A percentile compares a stretch with the other conserved stretches of the same genome.
phyloP scores from a whole-genome alignment of 768 basidiomycete genomes.

The Leccinum ochraceum region DNA sequence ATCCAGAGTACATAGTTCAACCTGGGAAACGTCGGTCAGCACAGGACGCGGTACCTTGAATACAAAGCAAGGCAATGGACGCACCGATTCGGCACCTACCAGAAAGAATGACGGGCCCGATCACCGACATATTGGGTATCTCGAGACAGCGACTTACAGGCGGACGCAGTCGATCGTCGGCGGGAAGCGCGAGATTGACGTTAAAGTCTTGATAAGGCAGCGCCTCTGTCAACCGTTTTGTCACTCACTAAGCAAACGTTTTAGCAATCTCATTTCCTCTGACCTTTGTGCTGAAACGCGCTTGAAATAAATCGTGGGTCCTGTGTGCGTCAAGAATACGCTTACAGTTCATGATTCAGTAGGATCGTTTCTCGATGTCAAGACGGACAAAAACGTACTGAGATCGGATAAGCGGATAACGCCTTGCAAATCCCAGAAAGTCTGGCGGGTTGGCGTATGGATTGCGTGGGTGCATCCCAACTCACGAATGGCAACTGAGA shows the following conservation, averaged over 20 bases:
- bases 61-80: not conserved
- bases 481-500: not conserved
- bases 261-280: no score
- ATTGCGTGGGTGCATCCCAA: not conserved
- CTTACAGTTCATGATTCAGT: no score
- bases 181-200: no score
- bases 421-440: conserved; percentile 57
- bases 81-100: conserved; percentile 73
- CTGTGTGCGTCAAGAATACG: no score
- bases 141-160: conserved; percentile 54
- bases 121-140: not conserved
- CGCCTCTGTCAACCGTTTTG: no score
- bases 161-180: conserved; percentile 74
- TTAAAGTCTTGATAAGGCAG: no score
- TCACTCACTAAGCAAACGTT: no score
- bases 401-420: conserved; percentile 55
- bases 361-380: not conserved
- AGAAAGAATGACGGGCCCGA: not conserved
- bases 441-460: conserved; percentile 51
- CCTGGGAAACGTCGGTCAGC: conserved; percentile 38
- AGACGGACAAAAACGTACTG: conserved; percentile 42
- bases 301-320: no score
- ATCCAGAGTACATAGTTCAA: conserved; percentile 89
- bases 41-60: not conserved
- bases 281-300: no score